phyloP scores from a whole-genome alignment of 768 basidiomycete genomes.

The Astraeus odoratus region DNA sequence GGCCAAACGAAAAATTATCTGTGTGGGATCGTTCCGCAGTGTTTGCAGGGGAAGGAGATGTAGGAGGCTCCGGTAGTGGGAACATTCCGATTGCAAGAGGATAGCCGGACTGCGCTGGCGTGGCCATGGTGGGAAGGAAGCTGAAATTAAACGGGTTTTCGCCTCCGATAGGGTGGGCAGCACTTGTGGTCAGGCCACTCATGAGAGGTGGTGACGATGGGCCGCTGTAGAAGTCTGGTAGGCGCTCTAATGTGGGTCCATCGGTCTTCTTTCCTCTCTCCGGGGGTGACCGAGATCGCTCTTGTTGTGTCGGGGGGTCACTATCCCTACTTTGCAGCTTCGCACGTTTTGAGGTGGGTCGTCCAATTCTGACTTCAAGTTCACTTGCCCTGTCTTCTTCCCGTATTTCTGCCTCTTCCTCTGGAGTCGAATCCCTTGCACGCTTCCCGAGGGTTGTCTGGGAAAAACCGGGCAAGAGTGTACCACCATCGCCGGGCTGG shows the following conservation, averaged over 20 bases:
- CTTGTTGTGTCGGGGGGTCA: conserved; percentile 10
- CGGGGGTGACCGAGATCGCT: conserved; percentile 18
- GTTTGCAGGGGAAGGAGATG: conserved; percentile 27
- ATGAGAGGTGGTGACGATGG: conserved; percentile 35
- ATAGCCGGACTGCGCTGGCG: conserved; percentile 39
- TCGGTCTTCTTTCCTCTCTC: conserved; percentile 28
- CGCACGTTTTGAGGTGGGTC: conserved; percentile 48
- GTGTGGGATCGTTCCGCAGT: conserved; percentile 29
- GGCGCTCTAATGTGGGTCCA: conserved; percentile 44
- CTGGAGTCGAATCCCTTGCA: conserved; percentile 44
- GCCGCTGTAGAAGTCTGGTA: conserved; percentile 46
- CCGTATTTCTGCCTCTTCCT: conserved; percentile 36
- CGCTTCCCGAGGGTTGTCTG: conserved; percentile 60
- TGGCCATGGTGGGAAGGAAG: conserved; percentile 46
- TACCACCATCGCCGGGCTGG: conserved; percentile 10
- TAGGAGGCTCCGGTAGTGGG: conserved; percentile 29
- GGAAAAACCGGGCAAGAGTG: conserved; percentile 32
- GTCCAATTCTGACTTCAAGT: conserved; percentile 30
- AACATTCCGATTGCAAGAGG: conserved; percentile 31
- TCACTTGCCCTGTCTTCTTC: conserved; percentile 36
- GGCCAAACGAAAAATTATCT: conserved; percentile 22
- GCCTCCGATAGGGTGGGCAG: conserved; percentile 47
- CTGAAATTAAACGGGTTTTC: conserved; percentile 47
- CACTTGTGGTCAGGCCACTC: conserved; percentile 34
- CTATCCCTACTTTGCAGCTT: conserved; percentile 28